A percentile compares a stretch with the other conserved stretches of the same genome.
These are phyloP conservation scores for Cercospora nicotianae DNA, from an alignment of 2,329 filamentous ascomycete species.

Conservation along the genomic window DNA sequence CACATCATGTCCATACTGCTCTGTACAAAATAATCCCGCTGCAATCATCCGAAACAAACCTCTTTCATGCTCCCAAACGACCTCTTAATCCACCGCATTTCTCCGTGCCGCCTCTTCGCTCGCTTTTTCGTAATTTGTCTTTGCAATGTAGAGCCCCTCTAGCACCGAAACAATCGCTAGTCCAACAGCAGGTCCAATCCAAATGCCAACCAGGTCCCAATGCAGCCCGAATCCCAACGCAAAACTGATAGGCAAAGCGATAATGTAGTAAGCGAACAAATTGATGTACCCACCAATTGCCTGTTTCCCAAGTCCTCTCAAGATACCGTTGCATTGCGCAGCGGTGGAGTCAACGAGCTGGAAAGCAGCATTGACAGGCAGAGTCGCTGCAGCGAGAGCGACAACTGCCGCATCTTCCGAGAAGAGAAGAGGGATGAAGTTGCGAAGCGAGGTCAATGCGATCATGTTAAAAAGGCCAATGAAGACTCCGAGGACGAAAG, in stretches of 20 bases:
- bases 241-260: slow-evolving; percentile 83
- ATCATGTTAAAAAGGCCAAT: slow-evolving; percentile 79
- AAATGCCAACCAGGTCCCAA: slow-evolving; percentile 79
- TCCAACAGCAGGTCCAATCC: slow-evolving; percentile 65
- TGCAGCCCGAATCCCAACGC: slow-evolving; percentile 71
- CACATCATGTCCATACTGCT: neutral
- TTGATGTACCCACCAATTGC: slow-evolving; percentile 88
- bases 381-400: slow-evolving; percentile 63
- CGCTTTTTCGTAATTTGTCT: slow-evolving; percentile 58
- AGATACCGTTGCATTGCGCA: slow-evolving; percentile 76
- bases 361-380: slow-evolving; percentile 83
- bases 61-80: neutral
- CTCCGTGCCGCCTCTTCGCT: slow-evolving; percentile 61
- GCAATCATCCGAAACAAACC: neutral
- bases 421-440: slow-evolving; percentile 73
- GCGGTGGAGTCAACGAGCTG: slow-evolving; percentile 85
- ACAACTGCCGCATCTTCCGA: slow-evolving; percentile 68
- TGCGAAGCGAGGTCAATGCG: slow-evolving; percentile 66
- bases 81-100: slow-evolving; percentile 43
- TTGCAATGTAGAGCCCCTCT: slow-evolving; percentile 58
- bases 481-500: slow-evolving; percentile 63
- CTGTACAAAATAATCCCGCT: neutral
- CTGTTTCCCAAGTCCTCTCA: slow-evolving; percentile 85
- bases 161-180: slow-evolving; percentile 60
- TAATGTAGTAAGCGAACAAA: slow-evolving; percentile 77